Evolutionary conservation across 208 protist genomes (phyloP).

Genomic region (Spongospora subterranea): DNA sequence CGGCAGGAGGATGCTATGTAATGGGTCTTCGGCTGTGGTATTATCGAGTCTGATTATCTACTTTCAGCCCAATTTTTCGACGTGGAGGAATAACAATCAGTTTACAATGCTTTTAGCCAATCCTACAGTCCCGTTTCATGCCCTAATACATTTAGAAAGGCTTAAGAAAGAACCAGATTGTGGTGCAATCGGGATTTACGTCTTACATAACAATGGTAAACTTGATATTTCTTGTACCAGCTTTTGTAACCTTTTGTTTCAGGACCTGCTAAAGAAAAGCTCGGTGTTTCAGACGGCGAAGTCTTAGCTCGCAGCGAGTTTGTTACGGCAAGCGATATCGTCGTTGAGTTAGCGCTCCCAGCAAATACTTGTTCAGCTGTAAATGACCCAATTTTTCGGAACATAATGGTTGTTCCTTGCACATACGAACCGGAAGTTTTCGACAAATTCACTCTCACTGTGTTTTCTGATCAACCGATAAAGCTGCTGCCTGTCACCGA

Average conservation of each 20-base stretch:
- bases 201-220: slow-evolving; percentile 26
- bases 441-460: slow-evolving; percentile 38
- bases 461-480: not conserved
- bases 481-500: not conserved
- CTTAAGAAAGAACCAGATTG: not conserved
- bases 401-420: slow-evolving; percentile 23
- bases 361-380: not conserved
- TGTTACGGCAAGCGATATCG: slow-evolving; percentile 8
- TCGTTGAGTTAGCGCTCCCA: not conserved
- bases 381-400: not conserved
- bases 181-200: slow-evolving; percentile 35
- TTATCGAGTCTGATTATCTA: too few species aligned
- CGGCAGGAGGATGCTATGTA: slow-evolving; percentile 29
- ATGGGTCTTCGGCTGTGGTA: too few species aligned
- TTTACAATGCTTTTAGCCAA: not conserved
- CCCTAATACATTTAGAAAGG: not conserved
- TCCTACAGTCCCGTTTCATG: not conserved
- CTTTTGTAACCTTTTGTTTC: too few species aligned
- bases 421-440: slow-evolving; percentile 32
- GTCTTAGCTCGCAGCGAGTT: slow-evolving; percentile 33
- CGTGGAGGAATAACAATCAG: slow-evolving; percentile 26
- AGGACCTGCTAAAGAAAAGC: slow-evolving; percentile 43
- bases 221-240: too few species aligned
- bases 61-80: slow-evolving; percentile 34
- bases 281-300: slow-evolving; percentile 33